These are phyloP conservation scores for Cylindrotheca fusiformis DNA, from an alignment of 108 stramenopile genomes.

Conservation along the genomic window DNA sequence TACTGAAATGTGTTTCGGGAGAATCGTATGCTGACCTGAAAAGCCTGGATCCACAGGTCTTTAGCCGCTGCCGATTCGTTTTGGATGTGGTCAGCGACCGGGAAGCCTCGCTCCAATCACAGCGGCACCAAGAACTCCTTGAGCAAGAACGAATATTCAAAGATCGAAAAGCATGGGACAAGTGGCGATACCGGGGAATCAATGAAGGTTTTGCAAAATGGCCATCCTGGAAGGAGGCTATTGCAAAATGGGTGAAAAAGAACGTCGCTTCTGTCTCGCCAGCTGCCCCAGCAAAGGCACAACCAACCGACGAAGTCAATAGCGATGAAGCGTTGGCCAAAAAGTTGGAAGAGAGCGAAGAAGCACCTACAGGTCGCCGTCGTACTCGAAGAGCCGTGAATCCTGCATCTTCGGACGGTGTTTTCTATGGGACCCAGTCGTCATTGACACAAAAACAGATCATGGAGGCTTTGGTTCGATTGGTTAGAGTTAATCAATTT, in stretches of 20 bases:
- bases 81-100: constrained; percentile 23
- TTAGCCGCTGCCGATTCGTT: constrained; percentile 33
- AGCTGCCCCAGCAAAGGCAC: neutral
- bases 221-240: constrained; percentile 40
- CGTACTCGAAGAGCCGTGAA: constrained; percentile 11
- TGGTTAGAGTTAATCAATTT: constrained; percentile 42
- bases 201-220: constrained; percentile 47
- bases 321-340: constrained; percentile 35
- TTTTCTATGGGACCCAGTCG: constrained; percentile 75
- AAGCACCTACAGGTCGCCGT: constrained; percentile 9
- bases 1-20: constrained; percentile 32
- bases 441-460: constrained; percentile 72
- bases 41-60: constrained; percentile 23
- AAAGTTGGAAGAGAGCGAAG: constrained; percentile 19
- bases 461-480: constrained; percentile 53
- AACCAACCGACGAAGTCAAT: constrained; percentile 2
- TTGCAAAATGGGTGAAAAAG: constrained; percentile 21
- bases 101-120: constrained; percentile 13
- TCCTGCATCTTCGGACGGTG: constrained; percentile 23
- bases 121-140: constrained; percentile 15
- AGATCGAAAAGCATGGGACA: constrained; percentile 36
- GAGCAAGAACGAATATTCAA: constrained; percentile 33
- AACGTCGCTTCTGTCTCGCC: neutral
- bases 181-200: constrained; percentile 45
- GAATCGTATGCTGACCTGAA: constrained; percentile 31